Base-by-base conservation (phyloP, 2,329 filamentous ascomycete genomes). In the Colletotrichum simmondsii region DNA sequence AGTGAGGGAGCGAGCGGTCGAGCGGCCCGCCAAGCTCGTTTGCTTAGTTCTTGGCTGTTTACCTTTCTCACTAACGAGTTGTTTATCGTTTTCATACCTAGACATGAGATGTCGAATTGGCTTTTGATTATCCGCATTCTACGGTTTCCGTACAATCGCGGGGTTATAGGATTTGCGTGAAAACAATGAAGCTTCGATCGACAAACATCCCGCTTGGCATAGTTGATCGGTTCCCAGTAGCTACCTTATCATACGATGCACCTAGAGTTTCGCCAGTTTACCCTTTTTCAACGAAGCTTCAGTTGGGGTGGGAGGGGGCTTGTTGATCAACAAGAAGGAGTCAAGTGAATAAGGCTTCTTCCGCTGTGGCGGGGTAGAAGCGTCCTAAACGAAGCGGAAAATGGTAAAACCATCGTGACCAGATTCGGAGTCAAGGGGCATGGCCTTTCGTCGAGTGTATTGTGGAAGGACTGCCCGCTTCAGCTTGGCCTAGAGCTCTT, bases 251-350 rank as follows among this genome's bases (percentile, higher is more conserved):
- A 16, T 54, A 58, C 28, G 8, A 57, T 7, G 52, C 10, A 19
- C 2, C n/a, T 19, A 63, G 66, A 64, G 59, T 68, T 64, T 68
- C 35, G 52, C 66, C n/a, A 16, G 37, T 32, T 32, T 53, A 37
- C 6, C 24, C 24, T 28, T 57, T 62, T 57, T 56, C 16, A 30
- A 16, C 10, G 30, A 37, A 56, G 46, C 22, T 54, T 42, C 11
- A 14, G 16, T 32, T 16, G 19, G 7, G 4, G 11, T 19, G n/a
- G n/a, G 24, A 10, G 60, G 11, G 37, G 37, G 37, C 14, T 42
- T 42, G 37, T 42, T 42, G 16, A 49, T 49, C 42, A 49, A 49
- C 19, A 49, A 11, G 22, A 22, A 22, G 19, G 30, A 67, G 54
- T 26, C 54, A 67, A 30, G 28, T 49, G 24, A 5, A 22, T 22